Evolutionary conservation across 345 rosid species (phyloP).

Genomic region (Odontarrhena argentea): DNA sequence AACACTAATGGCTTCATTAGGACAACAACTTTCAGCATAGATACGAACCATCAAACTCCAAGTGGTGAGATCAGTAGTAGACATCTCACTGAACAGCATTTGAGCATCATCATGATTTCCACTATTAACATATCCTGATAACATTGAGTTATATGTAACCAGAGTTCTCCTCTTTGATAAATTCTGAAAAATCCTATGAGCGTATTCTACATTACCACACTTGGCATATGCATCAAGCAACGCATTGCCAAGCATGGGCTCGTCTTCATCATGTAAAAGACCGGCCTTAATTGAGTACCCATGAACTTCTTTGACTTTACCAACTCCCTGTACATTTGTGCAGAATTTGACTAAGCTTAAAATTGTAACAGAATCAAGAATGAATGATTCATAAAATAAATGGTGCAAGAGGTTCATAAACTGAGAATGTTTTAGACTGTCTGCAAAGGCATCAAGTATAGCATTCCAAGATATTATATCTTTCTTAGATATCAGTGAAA

Average conservation of each 20-base stretch:
- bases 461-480: slow-evolving; percentile 48
- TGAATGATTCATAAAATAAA: slow-evolving; percentile 54
- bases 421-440: slow-evolving; percentile 39
- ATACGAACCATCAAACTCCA: slow-evolving; percentile 85
- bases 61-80: slow-evolving; percentile 59
- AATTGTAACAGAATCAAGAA: slow-evolving; percentile 40
- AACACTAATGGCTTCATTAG: slow-evolving; percentile 55
- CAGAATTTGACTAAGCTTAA: slow-evolving; percentile 41
- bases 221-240: slow-evolving; percentile 77
- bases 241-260: slow-evolving; percentile 57
- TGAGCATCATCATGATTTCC: slow-evolving; percentile 59
- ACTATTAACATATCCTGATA: slow-evolving; percentile 56
- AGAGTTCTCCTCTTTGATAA: slow-evolving; percentile 51
- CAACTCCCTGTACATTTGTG: slow-evolving; percentile 37
- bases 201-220: slow-evolving; percentile 60
- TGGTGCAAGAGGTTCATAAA: slow-evolving; percentile 51
- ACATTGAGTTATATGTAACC: slow-evolving; percentile 64
- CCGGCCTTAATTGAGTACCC: slow-evolving; percentile 61
- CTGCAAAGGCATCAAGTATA: slow-evolving; percentile 42
- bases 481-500: slow-evolving; percentile 38
- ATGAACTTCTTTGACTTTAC: slow-evolving; percentile 71
- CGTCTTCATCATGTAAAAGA: slow-evolving; percentile 45
- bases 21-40: slow-evolving; percentile 57
- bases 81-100: slow-evolving; percentile 51
- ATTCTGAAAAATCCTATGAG: slow-evolving; percentile 58